Evolutionary conservation across 176 grass and related monocot genomes (phyloP).

Genomic region (Oryza brachyantha): DNA sequence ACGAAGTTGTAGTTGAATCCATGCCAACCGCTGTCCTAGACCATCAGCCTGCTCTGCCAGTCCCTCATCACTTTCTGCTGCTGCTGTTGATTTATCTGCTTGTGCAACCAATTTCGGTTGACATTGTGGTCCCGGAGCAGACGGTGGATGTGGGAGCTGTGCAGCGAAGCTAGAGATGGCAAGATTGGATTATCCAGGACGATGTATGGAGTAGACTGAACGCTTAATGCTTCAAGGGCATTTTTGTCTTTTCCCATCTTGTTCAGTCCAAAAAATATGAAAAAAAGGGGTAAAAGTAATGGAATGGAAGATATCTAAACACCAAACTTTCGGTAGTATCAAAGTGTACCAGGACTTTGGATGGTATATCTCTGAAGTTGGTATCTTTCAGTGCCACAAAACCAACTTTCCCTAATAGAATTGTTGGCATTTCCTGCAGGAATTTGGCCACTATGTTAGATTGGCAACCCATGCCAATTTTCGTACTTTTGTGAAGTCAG

Average conservation of each 20-base stretch:
- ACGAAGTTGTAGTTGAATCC: not conserved
- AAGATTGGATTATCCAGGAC: not conserved
- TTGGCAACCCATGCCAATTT: constrained; percentile 98
- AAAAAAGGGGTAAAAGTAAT: not conserved
- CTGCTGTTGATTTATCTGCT: not conserved
- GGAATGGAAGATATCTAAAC: not conserved
- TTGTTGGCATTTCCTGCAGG: constrained; percentile 48
- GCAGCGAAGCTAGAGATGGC: not conserved
- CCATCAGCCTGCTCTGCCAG: not conserved
- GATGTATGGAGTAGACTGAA: not conserved
- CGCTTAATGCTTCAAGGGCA: not conserved
- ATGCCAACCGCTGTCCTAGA: not conserved
- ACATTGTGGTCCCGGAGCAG: not conserved
- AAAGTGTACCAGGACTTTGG: not conserved
- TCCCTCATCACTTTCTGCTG: not conserved
- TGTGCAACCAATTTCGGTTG: not conserved
- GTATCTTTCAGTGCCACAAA: not conserved
- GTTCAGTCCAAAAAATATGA: not conserved
- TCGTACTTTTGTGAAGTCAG: constrained; percentile 82
- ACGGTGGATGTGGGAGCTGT: not conserved
- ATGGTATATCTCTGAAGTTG: not conserved
- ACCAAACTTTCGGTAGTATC: not conserved
- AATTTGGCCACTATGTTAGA: constrained; percentile 95
- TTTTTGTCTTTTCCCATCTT: not conserved
- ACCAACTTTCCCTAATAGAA: not conserved